phyloP scores from a whole-genome alignment of 2,329 filamentous ascomycete species.

The Beauveria sp. region DNA sequence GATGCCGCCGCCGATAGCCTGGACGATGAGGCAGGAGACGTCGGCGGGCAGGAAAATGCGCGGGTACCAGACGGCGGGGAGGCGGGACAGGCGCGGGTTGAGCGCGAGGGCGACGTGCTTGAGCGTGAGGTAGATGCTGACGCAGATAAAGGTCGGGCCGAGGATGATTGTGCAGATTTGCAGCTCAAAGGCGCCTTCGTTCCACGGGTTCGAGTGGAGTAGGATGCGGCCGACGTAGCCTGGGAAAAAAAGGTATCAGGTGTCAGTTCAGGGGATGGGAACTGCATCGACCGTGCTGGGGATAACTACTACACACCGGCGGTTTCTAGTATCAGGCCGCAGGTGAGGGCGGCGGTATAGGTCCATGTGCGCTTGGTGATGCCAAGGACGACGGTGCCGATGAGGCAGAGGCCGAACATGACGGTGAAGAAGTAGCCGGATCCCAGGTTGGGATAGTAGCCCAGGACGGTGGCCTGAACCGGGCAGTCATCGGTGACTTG shows the following conservation, averaged over 20 bases:
- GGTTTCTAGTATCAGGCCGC: conserved; percentile 44
- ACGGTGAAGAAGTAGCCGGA: conserved; percentile 47
- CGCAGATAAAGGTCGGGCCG: conserved; percentile 53
- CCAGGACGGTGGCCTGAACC: conserved; percentile 44
- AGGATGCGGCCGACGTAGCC: conserved; percentile 47
- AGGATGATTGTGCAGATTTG: conserved; percentile 54
- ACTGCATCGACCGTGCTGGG: not conserved
- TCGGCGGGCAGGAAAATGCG: conserved; percentile 53
- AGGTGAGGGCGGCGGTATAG: conserved; percentile 40
- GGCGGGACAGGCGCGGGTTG: conserved; percentile 40
- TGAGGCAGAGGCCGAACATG: conserved; percentile 36
- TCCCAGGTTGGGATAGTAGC: conserved; percentile 49
- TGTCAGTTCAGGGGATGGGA: not conserved
- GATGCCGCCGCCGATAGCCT: conserved; percentile 50
- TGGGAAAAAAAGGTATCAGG: conserved; percentile 17
- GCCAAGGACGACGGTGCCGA: conserved; percentile 36
- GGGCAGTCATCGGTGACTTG: conserved; percentile 37
- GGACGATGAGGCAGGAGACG: conserved; percentile 49
- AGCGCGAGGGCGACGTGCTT: conserved; percentile 48
- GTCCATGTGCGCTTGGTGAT: conserved; percentile 47
- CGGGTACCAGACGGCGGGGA: conserved; percentile 45
- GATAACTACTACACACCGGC: conserved; percentile 28
- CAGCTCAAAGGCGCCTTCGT: conserved; percentile 45
- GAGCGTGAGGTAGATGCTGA: conserved; percentile 56
- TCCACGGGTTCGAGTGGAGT: conserved; percentile 47